A percentile compares a stretch with the other conserved stretches of the same genome.
Conservation (phyloP, 176 grass and related monocot genomes). For the Triticum monococcum region DNA sequence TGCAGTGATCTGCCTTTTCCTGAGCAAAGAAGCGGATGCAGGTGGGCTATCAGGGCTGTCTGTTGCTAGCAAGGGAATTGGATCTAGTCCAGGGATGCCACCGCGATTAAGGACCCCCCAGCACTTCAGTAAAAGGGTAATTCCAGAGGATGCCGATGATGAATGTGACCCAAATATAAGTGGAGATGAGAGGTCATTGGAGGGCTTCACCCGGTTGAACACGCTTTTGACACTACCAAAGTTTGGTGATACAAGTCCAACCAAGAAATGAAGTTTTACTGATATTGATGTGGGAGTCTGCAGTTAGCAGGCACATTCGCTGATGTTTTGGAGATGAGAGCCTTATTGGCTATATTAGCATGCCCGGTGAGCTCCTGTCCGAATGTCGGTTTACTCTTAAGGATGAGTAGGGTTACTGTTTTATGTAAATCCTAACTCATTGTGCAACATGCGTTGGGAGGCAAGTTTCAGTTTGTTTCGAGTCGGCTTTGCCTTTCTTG, state of each 20-base stretch:
- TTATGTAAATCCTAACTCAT: constrained; percentile 44
- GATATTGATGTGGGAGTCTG: not conserved
- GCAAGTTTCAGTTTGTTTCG: constrained; percentile 6
- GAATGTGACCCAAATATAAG: constrained; percentile 30
- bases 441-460: not conserved
- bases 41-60: constrained; percentile 20
- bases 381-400: constrained; percentile 14
- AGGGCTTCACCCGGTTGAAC: constrained; percentile 52
- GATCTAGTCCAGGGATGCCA: constrained; percentile 16
- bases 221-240: constrained; percentile 50
- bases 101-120: constrained; percentile 6
- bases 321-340: constrained; percentile 23
- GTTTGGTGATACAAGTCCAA: constrained; percentile 34
- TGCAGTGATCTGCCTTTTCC: constrained; percentile 61
- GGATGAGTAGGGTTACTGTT: constrained; percentile 37
- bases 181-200: constrained; percentile 46
- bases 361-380: not conserved
- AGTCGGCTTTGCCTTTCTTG: constrained; percentile 17
- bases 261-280: constrained; percentile 36
- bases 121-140: constrained; percentile 15
- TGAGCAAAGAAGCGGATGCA: constrained; percentile 26
- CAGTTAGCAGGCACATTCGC: not conserved
- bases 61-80: constrained; percentile 15
- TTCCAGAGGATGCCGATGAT: constrained; percentile 38
- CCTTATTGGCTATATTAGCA: constrained; percentile 37